These are phyloP conservation scores for Microsporum canis DNA, from an alignment of 2,329 filamentous ascomycete genomes.

Conservation along the genomic window DNA sequence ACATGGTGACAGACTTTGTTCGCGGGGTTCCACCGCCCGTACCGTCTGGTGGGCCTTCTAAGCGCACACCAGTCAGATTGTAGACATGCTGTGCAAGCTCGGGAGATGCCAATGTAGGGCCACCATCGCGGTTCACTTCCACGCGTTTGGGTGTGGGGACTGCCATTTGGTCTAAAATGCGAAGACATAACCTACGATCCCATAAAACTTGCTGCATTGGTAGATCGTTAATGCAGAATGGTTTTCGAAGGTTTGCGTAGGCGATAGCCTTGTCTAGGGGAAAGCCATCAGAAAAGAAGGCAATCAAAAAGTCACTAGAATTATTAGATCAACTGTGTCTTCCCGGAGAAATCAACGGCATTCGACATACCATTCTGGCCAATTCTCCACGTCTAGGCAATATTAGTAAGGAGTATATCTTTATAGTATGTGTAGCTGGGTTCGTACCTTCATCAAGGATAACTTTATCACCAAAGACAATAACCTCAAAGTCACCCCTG, in stretches of 20 bases:
- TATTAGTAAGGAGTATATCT: background rate
- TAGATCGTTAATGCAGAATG: constrained; percentile 94
- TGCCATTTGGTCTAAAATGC: constrained; percentile 74
- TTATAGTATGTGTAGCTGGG: background rate
- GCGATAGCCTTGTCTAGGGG: constrained; percentile 94
- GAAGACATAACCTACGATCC: constrained; percentile 84
- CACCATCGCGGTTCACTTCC: constrained; percentile 87
- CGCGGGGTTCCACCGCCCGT: constrained; percentile 46
- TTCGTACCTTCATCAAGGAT: constrained; percentile 75
- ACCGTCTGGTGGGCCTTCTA: constrained; percentile 60
- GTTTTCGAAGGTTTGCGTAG: constrained; percentile 84
- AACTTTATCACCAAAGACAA: constrained; percentile 97
- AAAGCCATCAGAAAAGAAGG: constrained; percentile 96
- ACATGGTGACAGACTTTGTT: constrained; percentile 63
- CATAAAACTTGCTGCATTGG: constrained; percentile 95
- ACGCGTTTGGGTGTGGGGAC: constrained; percentile 81
- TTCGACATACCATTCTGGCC: constrained; percentile 64
- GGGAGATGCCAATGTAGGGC: constrained; percentile 63
- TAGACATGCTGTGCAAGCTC: constrained; percentile 72
- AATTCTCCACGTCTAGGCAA: constrained; percentile 67
- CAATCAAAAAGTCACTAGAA: constrained; percentile 74
- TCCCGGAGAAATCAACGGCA: background rate
- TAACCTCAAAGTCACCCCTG: constrained; percentile 87
- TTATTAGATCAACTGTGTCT: background rate
- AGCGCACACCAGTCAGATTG: constrained; percentile 63